Conservation (phyloP, 768 basidiomycete genomes). For the Phylloporus sp. region DNA sequence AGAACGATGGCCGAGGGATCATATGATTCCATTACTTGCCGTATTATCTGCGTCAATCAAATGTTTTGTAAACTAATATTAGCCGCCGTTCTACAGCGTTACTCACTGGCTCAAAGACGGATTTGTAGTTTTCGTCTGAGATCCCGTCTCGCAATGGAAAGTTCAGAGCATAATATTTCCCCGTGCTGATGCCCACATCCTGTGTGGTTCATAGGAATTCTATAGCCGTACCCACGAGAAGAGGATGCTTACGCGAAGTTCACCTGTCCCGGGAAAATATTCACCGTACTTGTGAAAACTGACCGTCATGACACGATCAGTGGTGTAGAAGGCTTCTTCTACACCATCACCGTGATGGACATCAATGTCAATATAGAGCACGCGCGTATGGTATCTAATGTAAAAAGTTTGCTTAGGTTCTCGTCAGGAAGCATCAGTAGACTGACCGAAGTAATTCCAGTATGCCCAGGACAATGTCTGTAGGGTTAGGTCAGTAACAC, state of each 20-base stretch:
- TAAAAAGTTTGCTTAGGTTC: neutral
- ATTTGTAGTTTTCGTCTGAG: slow-evolving; percentile 91
- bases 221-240: neutral
- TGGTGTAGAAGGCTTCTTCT: slow-evolving; percentile 98
- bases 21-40: slow-evolving; percentile 90
- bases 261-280: slow-evolving; percentile 99
- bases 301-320: slow-evolving; percentile 97
- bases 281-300: slow-evolving; percentile 99
- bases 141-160: slow-evolving; percentile 95
- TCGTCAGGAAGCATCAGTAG: neutral
- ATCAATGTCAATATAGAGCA: slow-evolving; percentile 98
- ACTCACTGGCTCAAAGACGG: slow-evolving; percentile 90
- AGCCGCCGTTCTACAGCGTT: neutral
- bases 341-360: slow-evolving; percentile 99
- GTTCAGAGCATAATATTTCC: slow-evolving; percentile 91
- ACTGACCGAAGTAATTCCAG: slow-evolving; percentile 82
- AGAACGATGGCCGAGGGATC: slow-evolving; percentile 93
- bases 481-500: neutral
- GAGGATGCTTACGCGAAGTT: slow-evolving; percentile 63
- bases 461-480: slow-evolving; percentile 96
- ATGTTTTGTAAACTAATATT: neutral
- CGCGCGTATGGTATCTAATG: slow-evolving; percentile 82
- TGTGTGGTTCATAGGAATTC: slow-evolving; percentile 29
- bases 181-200: slow-evolving; percentile 93
- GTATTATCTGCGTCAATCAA: slow-evolving; percentile 66